Conservation (phyloP, 495 filamentous ascomycete species). For the Opeltia flavorubescens region DNA sequence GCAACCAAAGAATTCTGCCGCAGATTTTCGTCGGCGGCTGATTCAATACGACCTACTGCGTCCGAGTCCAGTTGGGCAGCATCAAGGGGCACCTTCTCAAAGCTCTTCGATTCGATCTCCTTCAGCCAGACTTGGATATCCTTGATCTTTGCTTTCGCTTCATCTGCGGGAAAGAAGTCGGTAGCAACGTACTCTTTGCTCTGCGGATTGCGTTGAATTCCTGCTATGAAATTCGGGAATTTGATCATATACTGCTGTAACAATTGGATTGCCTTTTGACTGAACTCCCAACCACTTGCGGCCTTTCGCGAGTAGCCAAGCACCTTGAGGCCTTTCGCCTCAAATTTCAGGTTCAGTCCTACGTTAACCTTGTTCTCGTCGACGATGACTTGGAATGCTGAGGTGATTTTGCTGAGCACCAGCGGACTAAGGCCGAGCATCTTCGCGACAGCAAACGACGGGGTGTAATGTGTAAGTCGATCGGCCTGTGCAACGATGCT, state of each 20-base stretch:
- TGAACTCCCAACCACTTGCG: constrained; percentile 87
- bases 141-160: constrained; percentile 52
- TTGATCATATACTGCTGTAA: constrained; percentile 78
- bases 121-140: constrained; percentile 91
- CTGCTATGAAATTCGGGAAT: constrained; percentile 90
- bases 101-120: constrained; percentile 71
- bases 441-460: constrained; percentile 74
- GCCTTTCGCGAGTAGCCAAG: constrained; percentile 84
- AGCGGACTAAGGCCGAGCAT: constrained; percentile 71
- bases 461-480: constrained; percentile 55
- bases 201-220: constrained; percentile 62
- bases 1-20: constrained; percentile 32
- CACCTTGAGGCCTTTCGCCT: constrained; percentile 88
- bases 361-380: constrained; percentile 71
- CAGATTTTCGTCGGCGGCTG: constrained; percentile 48
- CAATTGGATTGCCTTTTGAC: constrained; percentile 64
- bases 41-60: constrained; percentile 67
- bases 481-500: constrained; percentile 55
- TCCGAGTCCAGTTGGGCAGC: constrained; percentile 92
- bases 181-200: constrained; percentile 63
- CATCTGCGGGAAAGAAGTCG: constrained; percentile 67
- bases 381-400: constrained; percentile 72
- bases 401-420: constrained; percentile 88
- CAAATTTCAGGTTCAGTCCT: constrained; percentile 93
- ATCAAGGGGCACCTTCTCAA: constrained; percentile 86